These are phyloP conservation scores for Ogataea wickerhamii DNA, from an alignment of 805 yeast genomes.

Conservation along the genomic window DNA sequence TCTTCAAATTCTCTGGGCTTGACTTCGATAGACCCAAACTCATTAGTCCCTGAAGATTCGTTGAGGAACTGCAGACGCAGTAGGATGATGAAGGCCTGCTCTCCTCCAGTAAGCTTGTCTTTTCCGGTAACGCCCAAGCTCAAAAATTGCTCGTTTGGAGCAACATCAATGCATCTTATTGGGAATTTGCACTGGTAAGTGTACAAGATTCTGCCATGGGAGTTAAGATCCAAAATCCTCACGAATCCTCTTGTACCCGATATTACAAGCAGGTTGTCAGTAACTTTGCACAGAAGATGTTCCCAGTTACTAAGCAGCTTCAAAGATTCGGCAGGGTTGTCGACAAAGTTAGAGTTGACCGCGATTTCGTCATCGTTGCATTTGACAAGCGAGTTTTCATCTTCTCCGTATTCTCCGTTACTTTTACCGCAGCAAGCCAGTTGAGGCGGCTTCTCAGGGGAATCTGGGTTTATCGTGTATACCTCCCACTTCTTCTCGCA, in stretches of 20 bases:
- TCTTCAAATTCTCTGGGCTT: conserved; percentile 16
- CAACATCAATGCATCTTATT: conserved; percentile 71
- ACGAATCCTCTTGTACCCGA: conserved; percentile 72
- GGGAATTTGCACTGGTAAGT: conserved; percentile 70
- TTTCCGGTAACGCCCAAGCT: conserved; percentile 84
- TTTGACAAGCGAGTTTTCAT: conserved; percentile 37
- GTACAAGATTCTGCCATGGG: conserved; percentile 61
- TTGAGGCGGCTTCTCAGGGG: conserved; percentile 46
- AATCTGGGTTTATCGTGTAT: conserved; percentile 46
- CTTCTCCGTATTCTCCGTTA: conserved; percentile 63
- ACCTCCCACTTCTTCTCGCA: conserved; percentile 73
- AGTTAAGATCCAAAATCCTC: conserved; percentile 56
- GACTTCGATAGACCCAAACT: conserved; percentile 1
- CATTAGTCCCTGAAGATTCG: conserved; percentile 3
- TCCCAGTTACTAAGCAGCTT: conserved; percentile 51
- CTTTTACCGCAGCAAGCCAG: conserved; percentile 65
- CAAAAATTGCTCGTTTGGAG: conserved; percentile 58
- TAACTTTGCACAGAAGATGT: conserved; percentile 54
- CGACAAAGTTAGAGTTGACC: conserved; percentile 28
- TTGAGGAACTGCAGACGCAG: conserved; percentile 31
- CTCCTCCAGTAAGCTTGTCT: conserved; percentile 62
- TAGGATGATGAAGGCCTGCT: conserved; percentile 71
- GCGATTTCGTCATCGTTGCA: conserved; percentile 21
- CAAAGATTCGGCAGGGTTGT: conserved; percentile 26
- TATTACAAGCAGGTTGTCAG: conserved; percentile 57